These are phyloP conservation scores for Aspergillus hancockii DNA, from an alignment of 495 filamentous ascomycete genomes.

Conservation along the genomic window DNA sequence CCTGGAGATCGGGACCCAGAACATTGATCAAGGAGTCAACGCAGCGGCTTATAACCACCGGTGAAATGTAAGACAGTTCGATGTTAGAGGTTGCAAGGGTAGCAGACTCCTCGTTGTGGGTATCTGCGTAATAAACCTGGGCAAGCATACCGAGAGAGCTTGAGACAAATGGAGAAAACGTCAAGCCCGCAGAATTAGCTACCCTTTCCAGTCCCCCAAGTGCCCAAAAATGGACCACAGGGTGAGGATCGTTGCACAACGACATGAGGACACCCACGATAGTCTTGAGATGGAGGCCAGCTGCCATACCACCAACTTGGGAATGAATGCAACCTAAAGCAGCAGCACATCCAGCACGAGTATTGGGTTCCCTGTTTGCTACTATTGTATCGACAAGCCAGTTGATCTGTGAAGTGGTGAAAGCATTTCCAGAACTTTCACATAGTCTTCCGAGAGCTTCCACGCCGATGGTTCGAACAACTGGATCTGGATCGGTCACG, in stretches of 20 bases:
- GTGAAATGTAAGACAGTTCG: constrained; percentile 77
- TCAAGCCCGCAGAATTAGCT: constrained; percentile 88
- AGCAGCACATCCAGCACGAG: constrained; percentile 90
- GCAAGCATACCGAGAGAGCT: constrained; percentile 90
- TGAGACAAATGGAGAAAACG: constrained; percentile 85
- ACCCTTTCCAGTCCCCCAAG: constrained; percentile 85
- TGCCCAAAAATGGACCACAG: constrained; percentile 94
- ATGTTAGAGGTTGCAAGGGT: constrained; percentile 82
- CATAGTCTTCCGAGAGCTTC: constrained; percentile 90
- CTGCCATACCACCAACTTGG: constrained; percentile 96
- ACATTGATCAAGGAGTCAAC: constrained; percentile 97
- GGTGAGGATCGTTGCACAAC: constrained; percentile 92
- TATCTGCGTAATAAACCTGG: constrained; percentile 87
- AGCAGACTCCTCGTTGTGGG: constrained; percentile 82
- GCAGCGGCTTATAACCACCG: constrained; percentile 79
- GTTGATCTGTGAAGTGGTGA: constrained; percentile 87
- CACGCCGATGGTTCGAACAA: constrained; percentile 80
- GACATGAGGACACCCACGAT: constrained; percentile 96
- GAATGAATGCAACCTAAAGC: constrained; percentile 92
- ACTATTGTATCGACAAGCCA: constrained; percentile 93
- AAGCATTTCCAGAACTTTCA: constrained; percentile 80
- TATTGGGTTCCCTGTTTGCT: constrained; percentile 86
- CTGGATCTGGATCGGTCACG: constrained; percentile 78
- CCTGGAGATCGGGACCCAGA: constrained; percentile 91
- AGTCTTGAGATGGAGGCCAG: constrained; percentile 93